Evolutionary conservation across 306 rosid species (phyloP).

Genomic region (Dryas drummondii): DNA sequence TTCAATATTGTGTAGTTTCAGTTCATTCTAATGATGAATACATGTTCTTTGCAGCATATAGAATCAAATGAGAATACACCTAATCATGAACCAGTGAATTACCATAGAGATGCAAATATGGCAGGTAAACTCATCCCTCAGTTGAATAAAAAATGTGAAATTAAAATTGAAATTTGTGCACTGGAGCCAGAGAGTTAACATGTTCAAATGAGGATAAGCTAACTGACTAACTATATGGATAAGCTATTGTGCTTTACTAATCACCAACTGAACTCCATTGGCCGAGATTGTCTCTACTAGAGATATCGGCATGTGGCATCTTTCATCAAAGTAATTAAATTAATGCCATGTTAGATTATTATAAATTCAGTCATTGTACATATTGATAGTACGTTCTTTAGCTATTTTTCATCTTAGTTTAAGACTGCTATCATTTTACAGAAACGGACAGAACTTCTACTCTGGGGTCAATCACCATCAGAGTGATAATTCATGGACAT

Average conservation of each 20-base stretch:
- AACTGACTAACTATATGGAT: too few relatives aligned
- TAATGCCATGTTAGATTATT: background rate
- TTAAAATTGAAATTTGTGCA: too few relatives aligned
- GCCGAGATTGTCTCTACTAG: too few relatives aligned
- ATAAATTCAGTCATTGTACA: too few relatives aligned
- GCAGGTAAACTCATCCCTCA: slow-evolving; percentile 45
- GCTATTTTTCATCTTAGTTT: background rate
- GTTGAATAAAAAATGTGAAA: too few relatives aligned
- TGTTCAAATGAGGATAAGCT: too few relatives aligned
- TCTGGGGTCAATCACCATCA: slow-evolving; percentile 33
- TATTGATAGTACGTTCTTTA: too few relatives aligned
- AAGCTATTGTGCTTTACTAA: too few relatives aligned
- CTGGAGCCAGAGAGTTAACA: too few relatives aligned
- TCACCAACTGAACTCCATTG: too few relatives aligned
- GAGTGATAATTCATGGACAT: slow-evolving; percentile 68
- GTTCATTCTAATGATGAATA: slow-evolving; percentile 10
- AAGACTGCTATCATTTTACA: slow-evolving; percentile 31
- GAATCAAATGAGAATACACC: slow-evolving; percentile 35
- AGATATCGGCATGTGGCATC: too few relatives aligned
- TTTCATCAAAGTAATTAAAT: background rate
- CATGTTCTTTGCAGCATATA: slow-evolving; percentile 48
- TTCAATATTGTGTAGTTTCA: background rate
- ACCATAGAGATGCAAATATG: slow-evolving; percentile 31
- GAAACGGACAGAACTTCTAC: slow-evolving; percentile 36
- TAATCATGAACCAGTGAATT: slow-evolving; percentile 27